Base-by-base conservation (phyloP, 1,139 yeast species). In the Scheffersomyces illinoinensis region DNA sequence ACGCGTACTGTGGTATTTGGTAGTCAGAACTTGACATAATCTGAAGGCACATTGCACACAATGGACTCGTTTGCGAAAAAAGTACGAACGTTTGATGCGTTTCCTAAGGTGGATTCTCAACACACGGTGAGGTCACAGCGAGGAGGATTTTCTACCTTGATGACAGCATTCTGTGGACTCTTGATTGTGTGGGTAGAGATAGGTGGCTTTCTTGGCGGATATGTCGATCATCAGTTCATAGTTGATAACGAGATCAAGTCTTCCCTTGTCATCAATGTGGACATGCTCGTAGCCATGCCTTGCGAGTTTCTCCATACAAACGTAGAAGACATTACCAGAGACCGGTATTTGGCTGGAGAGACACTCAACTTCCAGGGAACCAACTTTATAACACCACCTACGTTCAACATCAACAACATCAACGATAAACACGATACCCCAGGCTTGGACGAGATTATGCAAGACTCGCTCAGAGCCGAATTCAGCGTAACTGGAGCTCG, bases 201-300 rank as follows among this genome's bases (percentile, higher is more conserved):
- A 53, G 97, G 98, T 8, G 90, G 91, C 8, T 91, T 82, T 71
- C 78, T 93, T 59, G 97, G 96, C 52, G 98, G 98, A 3, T 84
- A 84, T 62, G 85, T 90, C 19, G 93, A 88, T 66, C 91, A 89
- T 64, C 91, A 89, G 66, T 95, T 91, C 71, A 77, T 82, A 1
- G 96, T 95, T 5, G 92, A 89, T 65, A 84, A 85, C 57, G 75
- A 77, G n/a, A 75, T 92, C 14, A 82, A 85, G 54, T 85, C 85
- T 56, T 84, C 84, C 47, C 81, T 93, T 62, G 83, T 83, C 52
- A 82, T 95, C 55, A 93, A 96, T 69, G 57, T 96, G 59, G 98
- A 93, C 70, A 73, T 95, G 69, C 81, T 90, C 54, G 89, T 95
- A 55, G 89, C 90, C 8, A 90, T 90, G 89, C 96, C 96, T 1